phyloP scores from a whole-genome alignment of 768 basidiomycete genomes.

The Mycena chlorophos region DNA sequence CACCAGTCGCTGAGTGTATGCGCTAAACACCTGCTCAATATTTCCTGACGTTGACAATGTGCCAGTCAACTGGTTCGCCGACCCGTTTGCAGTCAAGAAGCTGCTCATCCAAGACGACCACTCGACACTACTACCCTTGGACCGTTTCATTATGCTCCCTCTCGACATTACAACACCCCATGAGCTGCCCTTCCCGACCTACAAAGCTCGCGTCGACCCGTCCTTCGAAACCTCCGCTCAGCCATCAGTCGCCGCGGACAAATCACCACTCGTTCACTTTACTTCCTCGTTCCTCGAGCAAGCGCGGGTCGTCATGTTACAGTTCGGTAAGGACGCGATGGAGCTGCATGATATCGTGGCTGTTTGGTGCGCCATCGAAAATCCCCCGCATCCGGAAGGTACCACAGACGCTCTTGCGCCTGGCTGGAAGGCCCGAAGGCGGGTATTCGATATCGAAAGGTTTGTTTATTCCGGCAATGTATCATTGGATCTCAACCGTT shows the following conservation, averaged over 20 bases:
- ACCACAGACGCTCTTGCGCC: constrained; percentile 29
- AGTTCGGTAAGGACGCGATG: constrained; percentile 81
- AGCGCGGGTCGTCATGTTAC: constrained; percentile 73
- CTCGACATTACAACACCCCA: constrained; percentile 84
- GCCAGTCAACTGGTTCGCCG: constrained; percentile 83
- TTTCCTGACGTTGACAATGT: not conserved
- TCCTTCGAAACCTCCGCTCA: constrained; percentile 47
- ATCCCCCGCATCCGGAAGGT: constrained; percentile 49
- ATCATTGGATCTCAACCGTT: not conserved
- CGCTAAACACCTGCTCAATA: constrained; percentile 9
- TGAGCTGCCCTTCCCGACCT: constrained; percentile 70
- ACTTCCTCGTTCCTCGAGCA: constrained; percentile 78
- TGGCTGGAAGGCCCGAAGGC: constrained; percentile 58
- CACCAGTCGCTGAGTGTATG: constrained; percentile 82
- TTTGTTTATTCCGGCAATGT: constrained; percentile 24
- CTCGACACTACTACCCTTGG: constrained; percentile 53
- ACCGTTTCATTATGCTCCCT: constrained; percentile 69
- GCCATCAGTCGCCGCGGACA: constrained; percentile 49
- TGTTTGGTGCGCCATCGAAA: constrained; percentile 82
- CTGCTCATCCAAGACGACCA: constrained; percentile 44
- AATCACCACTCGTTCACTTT: constrained; percentile 70
- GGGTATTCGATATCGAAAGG: constrained; percentile 73
- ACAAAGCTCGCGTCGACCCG: constrained; percentile 61
- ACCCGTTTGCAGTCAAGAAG: constrained; percentile 79
- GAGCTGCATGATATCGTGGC: constrained; percentile 90